phyloP scores from a whole-genome alignment of 306 rosid genomes.

The Malus sieversii region DNA sequence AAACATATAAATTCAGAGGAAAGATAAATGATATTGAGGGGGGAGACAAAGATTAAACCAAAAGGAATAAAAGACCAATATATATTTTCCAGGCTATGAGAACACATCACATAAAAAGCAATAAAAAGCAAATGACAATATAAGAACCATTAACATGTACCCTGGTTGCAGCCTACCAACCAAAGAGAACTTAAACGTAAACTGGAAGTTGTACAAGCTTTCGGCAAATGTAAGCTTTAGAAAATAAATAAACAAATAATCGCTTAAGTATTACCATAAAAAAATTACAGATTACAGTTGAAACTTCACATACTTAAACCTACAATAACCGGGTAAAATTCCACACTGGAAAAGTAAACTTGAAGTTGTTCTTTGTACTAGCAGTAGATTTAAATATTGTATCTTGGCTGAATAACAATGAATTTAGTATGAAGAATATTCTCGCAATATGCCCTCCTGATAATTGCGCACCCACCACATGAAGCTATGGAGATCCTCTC shows the following conservation, averaged over 20 bases:
- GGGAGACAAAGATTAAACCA: constrained; percentile 6
- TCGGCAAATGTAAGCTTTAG: neutral
- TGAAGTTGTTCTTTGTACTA: neutral
- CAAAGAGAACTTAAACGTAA: neutral
- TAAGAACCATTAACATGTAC: neutral
- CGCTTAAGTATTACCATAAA: neutral
- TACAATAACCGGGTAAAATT: neutral
- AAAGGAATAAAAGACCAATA: neutral
- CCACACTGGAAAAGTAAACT: neutral
- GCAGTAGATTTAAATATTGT: neutral
- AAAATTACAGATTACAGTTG: neutral
- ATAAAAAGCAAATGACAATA: neutral
- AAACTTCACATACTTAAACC: neutral
- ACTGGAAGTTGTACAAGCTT: neutral
- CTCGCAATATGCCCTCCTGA: constrained; percentile 26
- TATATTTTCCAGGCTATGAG: neutral
- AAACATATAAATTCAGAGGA: constrained; percentile 22
- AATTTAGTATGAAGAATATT: constrained; percentile 14
- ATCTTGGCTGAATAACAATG: constrained; percentile 3
- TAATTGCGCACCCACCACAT: constrained; percentile 25
- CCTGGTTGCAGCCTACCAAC: neutral
- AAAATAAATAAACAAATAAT: neutral
- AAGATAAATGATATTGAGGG: constrained; percentile 9
- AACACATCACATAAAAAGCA: neutral
- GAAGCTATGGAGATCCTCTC: constrained; percentile 18